Evolutionary conservation across 176 grass and related monocot genomes (phyloP), one percentile per base, ranked within the genome.

Genomic region (Miscanthus lutarioriparius): DNA sequence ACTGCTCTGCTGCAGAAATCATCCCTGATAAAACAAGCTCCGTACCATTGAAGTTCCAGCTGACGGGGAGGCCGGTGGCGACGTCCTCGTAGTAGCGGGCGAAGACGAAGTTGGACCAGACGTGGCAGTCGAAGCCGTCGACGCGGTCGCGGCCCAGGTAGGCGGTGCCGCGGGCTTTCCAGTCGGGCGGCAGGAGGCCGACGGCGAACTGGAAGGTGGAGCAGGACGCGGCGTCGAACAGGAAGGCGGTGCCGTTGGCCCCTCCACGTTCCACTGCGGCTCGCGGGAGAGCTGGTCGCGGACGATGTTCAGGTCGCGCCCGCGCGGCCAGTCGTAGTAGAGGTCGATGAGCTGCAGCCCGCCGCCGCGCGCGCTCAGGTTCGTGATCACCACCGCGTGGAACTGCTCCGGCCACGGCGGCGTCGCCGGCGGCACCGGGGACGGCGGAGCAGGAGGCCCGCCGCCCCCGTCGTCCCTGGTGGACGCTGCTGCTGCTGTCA

Each of bases 321-420:
- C 80, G 20, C 41, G 4, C 13, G 91, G 83, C 94, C 91, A 96
- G 80, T 96, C 94, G 94, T 93, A 96, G 77, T 90, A 96, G 28
- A 93, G 33, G 43, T 96, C 94, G 64, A 79, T 71, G 26, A 81
- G n/a, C 86, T 78, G 74, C 81, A 96, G 89, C 67, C 66, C 68
- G 1, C 88, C 93, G 12, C 70, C 88, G 19, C 64, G 64, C n/a
- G 16, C 80, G 4, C 86, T 91, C 30, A 83, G 70, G 83, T 95
- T 95, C 20, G 80, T 80, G 66, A 88, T 25, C 15, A 91, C 19
- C 62, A 79, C 64, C 26, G 91, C 88, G 83, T 93, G 93, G 88
- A 80, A 96, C 59, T 91, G 91, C 43, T 83, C 80, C 14, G 94
- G 94, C 94, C 94, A 96, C 38, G 76, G 82, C 28, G 62, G 80